Evolutionary conservation across 345 rosid genomes (phyloP), one percentile per base, ranked within the genome.

Genomic region (Camelina hispida): DNA sequence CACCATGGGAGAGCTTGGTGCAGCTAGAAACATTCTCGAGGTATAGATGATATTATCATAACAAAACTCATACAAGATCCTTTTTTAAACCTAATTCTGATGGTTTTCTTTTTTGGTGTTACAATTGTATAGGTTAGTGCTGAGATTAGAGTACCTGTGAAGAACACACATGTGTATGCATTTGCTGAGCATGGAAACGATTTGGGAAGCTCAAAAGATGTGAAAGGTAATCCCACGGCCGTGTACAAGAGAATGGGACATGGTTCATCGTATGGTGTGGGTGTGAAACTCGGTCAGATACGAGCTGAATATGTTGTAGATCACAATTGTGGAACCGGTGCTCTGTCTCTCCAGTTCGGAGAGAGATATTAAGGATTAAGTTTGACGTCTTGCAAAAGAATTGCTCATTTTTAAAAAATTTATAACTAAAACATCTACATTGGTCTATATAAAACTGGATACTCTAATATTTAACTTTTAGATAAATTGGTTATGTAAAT

Each of bases 1-100:
- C 87, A 95, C 81, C 80, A 95, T 92, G 99, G 99, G 97, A 10
- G 99, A 95, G 85, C 83, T 92, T 22, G 99, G 99, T 56, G 93
- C 93, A 4, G 92, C 94, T 14, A 83, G 95, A 78, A 89, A 89
- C 81, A 79, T 91, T 56, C 85, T 89, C 16, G 97, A 92, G 97
- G 96, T 92, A 81, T 6, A 34, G 43, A 56, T 54, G 5, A 48
- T 48, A 51, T n/a, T n/a, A n/a, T n/a, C n/a, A n/a, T 35, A 58
- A 43, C 46, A 13, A 58, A 67, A 53, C 22, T 43, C 9, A 7
- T 20, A 2, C 9, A 51, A 37, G 18, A 32, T 4, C 7, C 0
- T 10, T 10, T 15, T 51, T 10, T 3, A 48, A 28, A 51, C 9
- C 3, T 18, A 7, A 56, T 3, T 15, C 1, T 56, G 10, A 57